phyloP scores from a whole-genome alignment of 352 stramenopile genomes.

The Peronospora belbahrii region DNA sequence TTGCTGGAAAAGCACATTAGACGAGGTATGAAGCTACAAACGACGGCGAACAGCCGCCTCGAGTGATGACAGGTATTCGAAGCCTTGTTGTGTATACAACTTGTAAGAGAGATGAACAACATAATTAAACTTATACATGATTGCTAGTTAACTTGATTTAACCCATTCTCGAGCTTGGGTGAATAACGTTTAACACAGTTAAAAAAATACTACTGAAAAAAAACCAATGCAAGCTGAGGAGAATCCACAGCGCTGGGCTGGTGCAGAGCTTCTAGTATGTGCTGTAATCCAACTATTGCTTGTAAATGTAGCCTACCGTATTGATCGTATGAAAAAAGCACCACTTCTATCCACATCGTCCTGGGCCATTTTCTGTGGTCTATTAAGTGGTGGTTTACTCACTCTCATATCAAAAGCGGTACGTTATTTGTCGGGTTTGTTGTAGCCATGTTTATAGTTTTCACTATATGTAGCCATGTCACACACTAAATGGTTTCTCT shows the following conservation, averaged over 20 bases:
- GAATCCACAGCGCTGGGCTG: constrained; percentile 41
- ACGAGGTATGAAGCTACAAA: constrained; percentile 2
- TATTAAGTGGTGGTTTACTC: constrained; percentile 38
- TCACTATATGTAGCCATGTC: too few species aligned
- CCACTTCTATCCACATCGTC: constrained; percentile 55
- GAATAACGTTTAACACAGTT: not conserved
- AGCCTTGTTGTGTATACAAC: too few species aligned
- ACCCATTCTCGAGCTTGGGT: not conserved
- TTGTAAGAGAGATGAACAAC: too few species aligned
- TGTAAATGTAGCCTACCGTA: constrained; percentile 55
- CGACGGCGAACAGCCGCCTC: constrained; percentile 18
- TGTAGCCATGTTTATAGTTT: too few species aligned
- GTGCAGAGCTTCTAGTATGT: constrained; percentile 51
- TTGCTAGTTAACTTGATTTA: not conserved
- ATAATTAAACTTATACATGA: too few species aligned
- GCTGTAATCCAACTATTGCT: constrained; percentile 56
- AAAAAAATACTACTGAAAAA: constrained; percentile 18
- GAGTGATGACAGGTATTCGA: constrained; percentile 28
- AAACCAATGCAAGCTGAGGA: constrained; percentile 18
- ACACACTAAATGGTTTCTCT: not conserved
- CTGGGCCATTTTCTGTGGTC: constrained; percentile 54
- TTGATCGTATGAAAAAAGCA: constrained; percentile 37
- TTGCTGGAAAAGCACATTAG: constrained; percentile 10
- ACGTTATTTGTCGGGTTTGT: constrained; percentile 1
- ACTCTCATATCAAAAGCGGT: constrained; percentile 35